Conservation (phyloP, 192 early-diverging fungal genomes). For the Umbelopsis isabellina region DNA sequence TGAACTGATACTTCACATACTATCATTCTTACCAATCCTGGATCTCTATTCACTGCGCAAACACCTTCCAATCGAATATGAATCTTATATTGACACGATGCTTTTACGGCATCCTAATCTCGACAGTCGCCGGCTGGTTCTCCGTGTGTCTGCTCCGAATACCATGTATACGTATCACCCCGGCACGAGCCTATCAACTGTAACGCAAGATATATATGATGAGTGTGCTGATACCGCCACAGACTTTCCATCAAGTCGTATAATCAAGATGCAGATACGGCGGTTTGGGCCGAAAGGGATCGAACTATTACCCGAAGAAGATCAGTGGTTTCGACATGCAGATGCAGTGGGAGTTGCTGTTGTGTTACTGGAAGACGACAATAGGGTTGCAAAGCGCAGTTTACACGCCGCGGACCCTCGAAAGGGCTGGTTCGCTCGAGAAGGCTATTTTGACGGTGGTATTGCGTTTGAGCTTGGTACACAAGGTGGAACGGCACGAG, state of each 20-base stretch:
- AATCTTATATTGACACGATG: slow-evolving; percentile 5
- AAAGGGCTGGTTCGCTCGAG: slow-evolving; percentile 7
- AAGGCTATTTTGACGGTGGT: slow-evolving; percentile 15
- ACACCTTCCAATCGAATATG: not conserved
- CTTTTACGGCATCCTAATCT: slow-evolving; percentile 22
- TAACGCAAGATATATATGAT: slow-evolving; percentile 3
- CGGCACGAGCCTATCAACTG: not conserved
- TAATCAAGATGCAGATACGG: slow-evolving; percentile 13
- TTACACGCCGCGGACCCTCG: slow-evolving; percentile 13
- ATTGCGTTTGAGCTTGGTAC: slow-evolving; percentile 6
- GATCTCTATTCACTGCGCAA: not conserved
- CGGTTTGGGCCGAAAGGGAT: slow-evolving; percentile 11
- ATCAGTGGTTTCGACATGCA: slow-evolving; percentile 19
- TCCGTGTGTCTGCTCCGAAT: slow-evolving; percentile 17
- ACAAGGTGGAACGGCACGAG: slow-evolving; percentile 3
- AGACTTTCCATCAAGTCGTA: not conserved
- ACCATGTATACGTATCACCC: slow-evolving; percentile 10
- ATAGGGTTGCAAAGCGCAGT: slow-evolving; percentile 16
- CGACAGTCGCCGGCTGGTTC: slow-evolving; percentile 20
- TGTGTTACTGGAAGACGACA: slow-evolving; percentile 20
- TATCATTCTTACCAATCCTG: slow-evolving; percentile 13
- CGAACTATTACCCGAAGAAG: slow-evolving; percentile 15
- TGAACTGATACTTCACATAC: slow-evolving; percentile 10
- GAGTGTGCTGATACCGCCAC: not conserved
- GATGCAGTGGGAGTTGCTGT: slow-evolving; percentile 18